These are phyloP conservation scores for Cystobasidium ongulense DNA, from an alignment of 768 basidiomycete species.

Conservation along the genomic window DNA sequence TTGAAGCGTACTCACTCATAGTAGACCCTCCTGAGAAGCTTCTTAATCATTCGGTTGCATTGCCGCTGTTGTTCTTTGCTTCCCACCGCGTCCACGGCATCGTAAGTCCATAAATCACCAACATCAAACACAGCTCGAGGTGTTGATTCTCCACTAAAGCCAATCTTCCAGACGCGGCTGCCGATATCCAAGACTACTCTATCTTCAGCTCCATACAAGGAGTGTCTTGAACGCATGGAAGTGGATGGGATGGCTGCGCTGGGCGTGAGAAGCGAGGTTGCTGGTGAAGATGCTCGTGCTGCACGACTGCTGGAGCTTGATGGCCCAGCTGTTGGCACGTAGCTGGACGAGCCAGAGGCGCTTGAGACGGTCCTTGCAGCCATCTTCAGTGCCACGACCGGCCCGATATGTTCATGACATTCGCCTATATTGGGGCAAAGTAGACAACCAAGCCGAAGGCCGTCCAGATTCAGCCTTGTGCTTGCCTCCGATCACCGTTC, in stretches of 20 bases:
- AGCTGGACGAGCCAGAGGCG: background rate
- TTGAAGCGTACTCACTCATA: constrained; percentile 2
- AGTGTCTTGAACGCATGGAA: constrained; percentile 58
- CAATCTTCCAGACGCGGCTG: constrained; percentile 89
- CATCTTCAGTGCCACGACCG: background rate
- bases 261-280: background rate
- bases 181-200: constrained; percentile 91
- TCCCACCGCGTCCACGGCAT: constrained; percentile 39
- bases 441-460: no score
- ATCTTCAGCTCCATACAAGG: constrained; percentile 93
- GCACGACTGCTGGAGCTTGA: background rate
- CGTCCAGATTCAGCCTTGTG: no score
- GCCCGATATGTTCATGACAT: background rate
- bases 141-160: constrained; percentile 89
- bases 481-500: no score
- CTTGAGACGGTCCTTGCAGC: background rate
- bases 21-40: background rate
- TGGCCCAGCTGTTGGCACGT: background rate
- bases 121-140: constrained; percentile 79
- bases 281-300: background rate
- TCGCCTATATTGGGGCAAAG: no score
- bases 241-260: background rate
- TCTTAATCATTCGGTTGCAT: constrained; percentile 31
- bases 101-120: constrained; percentile 6
- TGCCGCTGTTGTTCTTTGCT: constrained; percentile 31